These are phyloP conservation scores for Rhizophora mangle DNA, from an alignment of 345 rosid species.

Conservation along the genomic window DNA sequence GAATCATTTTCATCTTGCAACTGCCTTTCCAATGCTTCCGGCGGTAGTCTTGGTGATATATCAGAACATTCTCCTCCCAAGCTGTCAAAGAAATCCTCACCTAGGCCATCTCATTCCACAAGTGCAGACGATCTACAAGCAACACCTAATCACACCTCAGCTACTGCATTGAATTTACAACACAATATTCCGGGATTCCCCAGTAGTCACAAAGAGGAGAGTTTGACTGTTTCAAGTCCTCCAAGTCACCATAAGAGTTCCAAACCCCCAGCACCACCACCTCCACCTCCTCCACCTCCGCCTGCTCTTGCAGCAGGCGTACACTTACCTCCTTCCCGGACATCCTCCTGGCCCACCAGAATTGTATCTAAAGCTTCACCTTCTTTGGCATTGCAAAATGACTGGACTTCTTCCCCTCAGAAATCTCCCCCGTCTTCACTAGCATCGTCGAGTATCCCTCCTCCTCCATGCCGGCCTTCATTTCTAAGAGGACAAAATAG, in stretches of 20 bases:
- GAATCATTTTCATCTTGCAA: constrained; percentile 50
- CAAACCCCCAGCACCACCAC: constrained; percentile 19
- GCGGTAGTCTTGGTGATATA: constrained; percentile 37
- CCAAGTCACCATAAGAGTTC: constrained; percentile 14
- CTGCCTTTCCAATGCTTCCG: constrained; percentile 63
- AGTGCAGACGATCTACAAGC: constrained; percentile 11
- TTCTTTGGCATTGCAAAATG: constrained; percentile 21
- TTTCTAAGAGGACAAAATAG: constrained; percentile 26
- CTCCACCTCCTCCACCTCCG: constrained; percentile 41
- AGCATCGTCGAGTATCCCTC: constrained; percentile 38
- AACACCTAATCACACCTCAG: not conserved
- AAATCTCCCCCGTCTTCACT: constrained; percentile 21
- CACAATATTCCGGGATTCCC: constrained; percentile 10
- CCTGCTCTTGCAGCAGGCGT: constrained; percentile 27
- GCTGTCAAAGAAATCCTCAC: constrained; percentile 21
- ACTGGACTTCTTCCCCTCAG: constrained; percentile 21
- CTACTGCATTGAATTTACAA: not conserved
- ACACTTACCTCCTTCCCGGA: not conserved
- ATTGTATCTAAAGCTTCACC: constrained; percentile 23
- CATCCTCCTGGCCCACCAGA: constrained; percentile 19
- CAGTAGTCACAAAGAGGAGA: not conserved
- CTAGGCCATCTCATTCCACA: constrained; percentile 18
- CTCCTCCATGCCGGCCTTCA: constrained; percentile 64
- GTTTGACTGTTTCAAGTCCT: constrained; percentile 7
- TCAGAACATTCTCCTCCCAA: constrained; percentile 34